These are phyloP conservation scores for Candida pseudocylindracea DNA, from an alignment of 1,139 yeast genomes.

Conservation along the genomic window DNA sequence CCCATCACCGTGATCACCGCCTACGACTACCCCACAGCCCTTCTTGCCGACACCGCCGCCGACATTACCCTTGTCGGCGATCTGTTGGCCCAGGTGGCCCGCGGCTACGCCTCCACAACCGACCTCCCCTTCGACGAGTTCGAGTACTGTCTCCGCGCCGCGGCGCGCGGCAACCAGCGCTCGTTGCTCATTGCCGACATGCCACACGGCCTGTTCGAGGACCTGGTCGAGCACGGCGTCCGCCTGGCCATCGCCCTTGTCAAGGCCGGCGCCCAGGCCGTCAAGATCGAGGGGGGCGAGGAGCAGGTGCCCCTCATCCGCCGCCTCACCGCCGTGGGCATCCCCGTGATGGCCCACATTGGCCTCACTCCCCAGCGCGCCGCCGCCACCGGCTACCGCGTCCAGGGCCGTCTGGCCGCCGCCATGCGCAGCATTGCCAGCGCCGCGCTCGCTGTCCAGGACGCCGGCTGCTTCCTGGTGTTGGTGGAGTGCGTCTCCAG, in stretches of 20 bases:
- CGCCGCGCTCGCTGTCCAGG: slow-evolving; percentile 50
- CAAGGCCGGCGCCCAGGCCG: slow-evolving; percentile 47
- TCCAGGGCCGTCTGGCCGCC: slow-evolving; percentile 46
- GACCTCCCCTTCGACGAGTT: slow-evolving; percentile 62
- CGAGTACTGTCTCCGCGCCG: slow-evolving; percentile 55
- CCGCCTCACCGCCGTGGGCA: slow-evolving; percentile 39
- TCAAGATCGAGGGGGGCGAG: slow-evolving; percentile 75
- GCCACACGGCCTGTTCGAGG: slow-evolving; percentile 76
- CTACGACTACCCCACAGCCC: slow-evolving; percentile 65
- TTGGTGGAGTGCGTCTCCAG: slow-evolving; percentile 79
- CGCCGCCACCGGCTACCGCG: slow-evolving; percentile 55
- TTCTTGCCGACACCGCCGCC: slow-evolving; percentile 45
- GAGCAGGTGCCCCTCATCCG: slow-evolving; percentile 23
- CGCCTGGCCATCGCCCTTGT: slow-evolving; percentile 39
- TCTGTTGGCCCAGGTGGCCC: slow-evolving; percentile 77
- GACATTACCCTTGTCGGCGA: slow-evolving; percentile 77
- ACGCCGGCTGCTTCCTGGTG: slow-evolving; percentile 57
- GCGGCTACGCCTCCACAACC: slow-evolving; percentile 64
- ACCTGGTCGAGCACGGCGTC: slow-evolving; percentile 39
- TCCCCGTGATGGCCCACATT: slow-evolving; percentile 82
- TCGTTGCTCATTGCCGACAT: slow-evolving; percentile 70
- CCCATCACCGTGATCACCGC: slow-evolving; percentile 70
- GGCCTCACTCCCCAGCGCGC: slow-evolving; percentile 86
- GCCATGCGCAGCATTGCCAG: slow-evolving; percentile 36
- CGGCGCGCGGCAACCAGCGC: slow-evolving; percentile 40